phyloP scores from a whole-genome alignment of 2,329 filamentous ascomycete species.

The Calycina herbarum region DNA sequence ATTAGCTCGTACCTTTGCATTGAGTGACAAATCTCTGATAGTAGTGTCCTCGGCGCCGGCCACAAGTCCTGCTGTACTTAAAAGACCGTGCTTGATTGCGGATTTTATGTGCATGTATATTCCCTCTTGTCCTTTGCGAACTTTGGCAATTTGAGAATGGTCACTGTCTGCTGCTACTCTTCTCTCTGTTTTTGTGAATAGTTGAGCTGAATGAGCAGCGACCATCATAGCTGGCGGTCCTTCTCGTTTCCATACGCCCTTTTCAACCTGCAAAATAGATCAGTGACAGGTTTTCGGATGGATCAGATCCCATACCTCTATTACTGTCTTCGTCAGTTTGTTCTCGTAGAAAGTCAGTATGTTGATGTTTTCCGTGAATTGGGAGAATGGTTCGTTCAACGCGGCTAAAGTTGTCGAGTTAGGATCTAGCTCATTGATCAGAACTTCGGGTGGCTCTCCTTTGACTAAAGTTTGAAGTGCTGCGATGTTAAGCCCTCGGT shows the following conservation, averaged over 20 bases:
- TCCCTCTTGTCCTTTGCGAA: slow-evolving; percentile 2
- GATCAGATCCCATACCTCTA: neutral
- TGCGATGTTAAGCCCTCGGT: slow-evolving; percentile 28
- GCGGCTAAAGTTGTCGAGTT: neutral
- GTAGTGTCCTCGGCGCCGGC: too few species aligned
- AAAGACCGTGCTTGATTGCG: neutral
- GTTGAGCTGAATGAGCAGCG: slow-evolving; percentile 15
- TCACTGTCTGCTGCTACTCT: slow-evolving; percentile 19
- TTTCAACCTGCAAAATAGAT: neutral
- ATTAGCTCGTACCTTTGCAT: too few species aligned
- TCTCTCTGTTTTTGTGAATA: slow-evolving; percentile 18
- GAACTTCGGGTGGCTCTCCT: slow-evolving; percentile 18
- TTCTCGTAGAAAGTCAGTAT: neutral
- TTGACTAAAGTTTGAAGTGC: slow-evolving; percentile 28
- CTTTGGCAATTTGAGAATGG: slow-evolving; percentile 26
- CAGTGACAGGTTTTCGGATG: neutral
- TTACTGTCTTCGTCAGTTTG: neutral
- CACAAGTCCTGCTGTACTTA: neutral
- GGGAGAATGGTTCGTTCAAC: neutral
- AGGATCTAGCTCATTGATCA: neutral
- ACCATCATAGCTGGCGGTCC: slow-evolving; percentile 23
- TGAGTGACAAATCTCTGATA: too few species aligned
- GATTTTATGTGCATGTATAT: neutral
- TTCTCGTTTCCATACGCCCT: slow-evolving; percentile 26
- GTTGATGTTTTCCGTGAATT: neutral